Conservation (phyloP, 163 green algal species). For the Volvox carteri region DNA sequence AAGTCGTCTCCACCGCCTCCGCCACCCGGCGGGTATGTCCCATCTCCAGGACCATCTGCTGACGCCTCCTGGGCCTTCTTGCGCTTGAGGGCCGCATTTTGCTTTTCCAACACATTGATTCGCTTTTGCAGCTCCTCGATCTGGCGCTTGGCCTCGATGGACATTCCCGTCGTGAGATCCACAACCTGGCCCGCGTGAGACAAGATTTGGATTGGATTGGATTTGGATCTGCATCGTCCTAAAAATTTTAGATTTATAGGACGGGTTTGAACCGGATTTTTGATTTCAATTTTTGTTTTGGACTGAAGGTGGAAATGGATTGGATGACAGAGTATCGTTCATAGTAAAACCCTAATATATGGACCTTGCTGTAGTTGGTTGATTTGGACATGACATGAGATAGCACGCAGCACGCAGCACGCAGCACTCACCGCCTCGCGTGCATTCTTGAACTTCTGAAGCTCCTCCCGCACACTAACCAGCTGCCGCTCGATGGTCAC, state of each 20-base stretch:
- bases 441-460: conserved; percentile 62
- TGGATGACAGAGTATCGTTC: no score
- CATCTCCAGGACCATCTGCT: neutral
- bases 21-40: neutral
- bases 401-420: no score
- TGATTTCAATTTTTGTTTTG: no score
- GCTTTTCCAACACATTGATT: conserved; percentile 74
- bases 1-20: conserved; percentile 44
- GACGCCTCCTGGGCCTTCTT: conserved; percentile 38
- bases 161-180: conserved; percentile 68
- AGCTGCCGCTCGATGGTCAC: conserved; percentile 55
- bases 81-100: conserved; percentile 67
- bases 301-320: no score
- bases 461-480: conserved; percentile 1
- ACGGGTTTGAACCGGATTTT: no score
- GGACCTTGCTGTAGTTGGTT: no score
- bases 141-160: conserved; percentile 65
- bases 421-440: conserved; percentile 41
- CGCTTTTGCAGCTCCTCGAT: conserved; percentile 73
- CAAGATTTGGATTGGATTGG: no score
- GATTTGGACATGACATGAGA: no score
- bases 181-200: conserved; percentile 58
- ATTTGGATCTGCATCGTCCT: no score
- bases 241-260: no score
- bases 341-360: no score